Conservation (phyloP, 805 yeast genomes). For the Kluyveromyces aestuarii region DNA sequence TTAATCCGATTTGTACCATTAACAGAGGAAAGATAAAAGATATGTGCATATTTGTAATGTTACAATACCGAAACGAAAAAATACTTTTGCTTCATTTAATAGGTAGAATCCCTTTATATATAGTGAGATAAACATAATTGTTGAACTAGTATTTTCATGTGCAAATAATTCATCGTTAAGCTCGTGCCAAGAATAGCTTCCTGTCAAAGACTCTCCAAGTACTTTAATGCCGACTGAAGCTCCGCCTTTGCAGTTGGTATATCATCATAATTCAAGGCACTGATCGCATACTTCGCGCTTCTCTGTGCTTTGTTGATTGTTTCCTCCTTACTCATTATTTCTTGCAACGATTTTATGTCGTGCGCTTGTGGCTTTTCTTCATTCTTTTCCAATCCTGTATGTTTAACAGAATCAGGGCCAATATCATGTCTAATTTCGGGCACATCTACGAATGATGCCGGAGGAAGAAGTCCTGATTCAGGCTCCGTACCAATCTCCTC, state of each 20-base stretch:
- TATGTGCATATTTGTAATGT: slow-evolving; percentile 1
- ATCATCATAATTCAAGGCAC: slow-evolving; percentile 75
- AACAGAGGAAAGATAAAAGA: background rate
- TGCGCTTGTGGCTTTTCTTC: background rate
- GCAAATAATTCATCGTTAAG: background rate
- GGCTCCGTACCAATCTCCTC: background rate
- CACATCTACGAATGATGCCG: background rate
- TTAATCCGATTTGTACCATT: background rate
- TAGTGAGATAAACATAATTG: background rate
- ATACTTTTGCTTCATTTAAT: background rate
- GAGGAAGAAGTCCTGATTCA: background rate
- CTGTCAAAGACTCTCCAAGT: slow-evolving; percentile 19
- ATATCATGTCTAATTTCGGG: background rate
- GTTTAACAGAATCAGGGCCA: background rate
- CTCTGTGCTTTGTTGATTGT: slow-evolving; percentile 53
- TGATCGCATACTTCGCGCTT: slow-evolving; percentile 64
- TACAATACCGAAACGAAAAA: background rate
- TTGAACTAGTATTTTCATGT: background rate
- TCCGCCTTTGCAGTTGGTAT: slow-evolving; percentile 58
- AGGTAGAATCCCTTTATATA: background rate
- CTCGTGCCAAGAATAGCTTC: background rate
- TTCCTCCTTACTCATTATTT: slow-evolving; percentile 47
- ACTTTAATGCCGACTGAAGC: slow-evolving; percentile 42
- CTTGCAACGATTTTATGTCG: slow-evolving; percentile 30
- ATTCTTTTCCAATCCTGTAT: background rate